phyloP scores from a whole-genome alignment of 2,329 filamentous ascomycete genomes.

The Neopestalotiopsis sp. region DNA sequence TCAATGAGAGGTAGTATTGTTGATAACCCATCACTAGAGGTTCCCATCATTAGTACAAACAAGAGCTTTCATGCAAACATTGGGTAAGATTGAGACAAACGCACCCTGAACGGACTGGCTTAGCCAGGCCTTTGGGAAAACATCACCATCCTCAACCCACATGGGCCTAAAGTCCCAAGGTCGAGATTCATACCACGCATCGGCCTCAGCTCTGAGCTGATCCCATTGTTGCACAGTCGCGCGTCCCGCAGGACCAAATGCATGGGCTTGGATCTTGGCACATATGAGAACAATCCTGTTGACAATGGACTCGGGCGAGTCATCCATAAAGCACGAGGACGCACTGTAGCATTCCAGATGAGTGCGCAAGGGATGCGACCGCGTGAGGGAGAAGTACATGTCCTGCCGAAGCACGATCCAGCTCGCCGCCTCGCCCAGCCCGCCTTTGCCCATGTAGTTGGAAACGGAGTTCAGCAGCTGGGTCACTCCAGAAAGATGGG shows the following conservation, averaged over 20 bases:
- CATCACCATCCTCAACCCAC: conserved; percentile 25
- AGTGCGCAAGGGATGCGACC: conserved; percentile 42
- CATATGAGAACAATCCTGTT: conserved; percentile 34
- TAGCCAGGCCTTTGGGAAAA: conserved; percentile 31
- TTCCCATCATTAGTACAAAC: neutral
- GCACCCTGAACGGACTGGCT: conserved; percentile 10
- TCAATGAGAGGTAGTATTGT: conserved; percentile 15
- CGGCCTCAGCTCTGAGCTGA: conserved; percentile 21
- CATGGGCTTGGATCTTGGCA: conserved; percentile 36
- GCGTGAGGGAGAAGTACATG: conserved; percentile 49
- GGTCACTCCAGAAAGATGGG: conserved; percentile 33
- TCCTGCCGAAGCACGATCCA: conserved; percentile 56
- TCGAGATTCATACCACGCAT: conserved; percentile 27
- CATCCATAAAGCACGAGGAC: conserved; percentile 29
- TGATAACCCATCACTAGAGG: conserved; percentile 12
- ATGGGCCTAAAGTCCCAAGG: conserved; percentile 26
- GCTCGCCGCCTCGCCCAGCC: conserved; percentile 47
- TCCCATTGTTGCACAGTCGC: neutral
- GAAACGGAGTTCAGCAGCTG: conserved; percentile 33
- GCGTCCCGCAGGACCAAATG: conserved; percentile 34
- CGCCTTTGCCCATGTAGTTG: conserved; percentile 31
- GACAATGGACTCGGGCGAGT: conserved; percentile 31
- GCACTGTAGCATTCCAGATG: conserved; percentile 39
- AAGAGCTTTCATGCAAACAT: too few relatives aligned
- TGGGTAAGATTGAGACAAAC: neutral